Conservation (phyloP, 352 stramenopile species). For the Phytophthora idaei region DNA sequence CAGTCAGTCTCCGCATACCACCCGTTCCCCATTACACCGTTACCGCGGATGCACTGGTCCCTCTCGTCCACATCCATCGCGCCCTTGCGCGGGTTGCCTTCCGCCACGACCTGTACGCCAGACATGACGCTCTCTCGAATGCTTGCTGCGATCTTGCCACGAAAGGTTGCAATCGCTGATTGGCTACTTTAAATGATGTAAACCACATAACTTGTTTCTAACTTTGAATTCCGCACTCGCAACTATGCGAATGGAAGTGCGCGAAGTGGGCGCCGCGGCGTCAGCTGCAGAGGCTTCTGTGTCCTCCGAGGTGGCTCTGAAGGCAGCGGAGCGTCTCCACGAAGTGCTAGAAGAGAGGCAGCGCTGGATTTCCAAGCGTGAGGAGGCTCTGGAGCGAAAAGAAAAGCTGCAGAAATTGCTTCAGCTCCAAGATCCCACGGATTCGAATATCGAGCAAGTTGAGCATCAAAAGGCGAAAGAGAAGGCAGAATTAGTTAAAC, state of each 20-base stretch:
- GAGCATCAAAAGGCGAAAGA: constrained; percentile 11
- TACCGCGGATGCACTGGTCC: constrained; percentile 84
- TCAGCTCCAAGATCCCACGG: constrained; percentile 24
- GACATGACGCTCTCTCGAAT: constrained; percentile 46
- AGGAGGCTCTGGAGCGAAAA: constrained; percentile 34
- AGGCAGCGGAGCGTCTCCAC: constrained; percentile 22
- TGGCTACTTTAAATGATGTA: constrained; percentile 16
- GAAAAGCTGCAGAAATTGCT: constrained; percentile 38
- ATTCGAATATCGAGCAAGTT: constrained; percentile 5
- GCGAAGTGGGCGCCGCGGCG: constrained; percentile 9
- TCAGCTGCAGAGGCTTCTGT: constrained; percentile 12
- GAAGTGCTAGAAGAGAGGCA: constrained; percentile 21
- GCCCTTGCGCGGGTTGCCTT: constrained; percentile 74
- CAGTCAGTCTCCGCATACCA: neutral
- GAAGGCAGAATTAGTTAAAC: neutral
- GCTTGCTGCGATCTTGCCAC: constrained; percentile 21
- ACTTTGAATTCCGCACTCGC: constrained; percentile 1
- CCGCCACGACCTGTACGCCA: constrained; percentile 73
- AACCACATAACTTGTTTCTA: neutral
- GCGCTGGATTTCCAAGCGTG: constrained; percentile 33
- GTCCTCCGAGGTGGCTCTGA: constrained; percentile 10
- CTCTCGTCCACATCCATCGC: constrained; percentile 81
- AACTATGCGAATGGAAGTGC: constrained; percentile 16
- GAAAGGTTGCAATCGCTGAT: constrained; percentile 40
- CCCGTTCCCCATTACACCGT: constrained; percentile 41